Percentiles rank a stretch among this genome's conserved stretches.
Conservation (phyloP, 306 rosid genomes). For the Castanea sativa region DNA sequence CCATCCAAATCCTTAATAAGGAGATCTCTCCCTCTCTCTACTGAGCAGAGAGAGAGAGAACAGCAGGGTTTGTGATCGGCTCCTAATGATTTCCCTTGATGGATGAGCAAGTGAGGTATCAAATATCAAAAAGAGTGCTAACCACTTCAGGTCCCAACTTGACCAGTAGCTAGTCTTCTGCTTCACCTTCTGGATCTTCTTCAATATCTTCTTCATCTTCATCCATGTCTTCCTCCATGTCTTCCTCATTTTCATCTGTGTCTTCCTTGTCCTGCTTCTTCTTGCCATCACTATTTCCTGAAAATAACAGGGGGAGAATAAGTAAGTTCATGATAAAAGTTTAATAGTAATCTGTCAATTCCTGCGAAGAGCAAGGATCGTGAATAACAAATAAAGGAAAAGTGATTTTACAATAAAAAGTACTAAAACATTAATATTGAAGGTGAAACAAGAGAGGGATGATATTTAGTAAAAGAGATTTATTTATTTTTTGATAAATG, state of each 20-base stretch:
- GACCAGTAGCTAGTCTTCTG: constrained; percentile 21
- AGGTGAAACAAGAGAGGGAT: too few species aligned
- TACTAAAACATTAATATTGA: too few species aligned
- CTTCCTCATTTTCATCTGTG: constrained; percentile 14
- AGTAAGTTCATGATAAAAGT: not conserved
- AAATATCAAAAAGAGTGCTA: not conserved
- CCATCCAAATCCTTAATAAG: not conserved
- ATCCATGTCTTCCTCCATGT: constrained; percentile 13
- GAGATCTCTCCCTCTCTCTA: not conserved
- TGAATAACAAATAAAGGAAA: not conserved
- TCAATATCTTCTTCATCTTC: constrained; percentile 17
- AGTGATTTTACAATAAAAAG: too few species aligned
- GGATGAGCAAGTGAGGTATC: not conserved
- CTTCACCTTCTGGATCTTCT: constrained; percentile 25
- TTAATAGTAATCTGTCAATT: not conserved
- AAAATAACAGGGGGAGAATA: constrained; percentile 6
- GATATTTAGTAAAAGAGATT: too few species aligned
- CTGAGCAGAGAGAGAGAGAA: not conserved
- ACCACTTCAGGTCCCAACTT: not conserved
- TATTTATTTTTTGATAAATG: too few species aligned
- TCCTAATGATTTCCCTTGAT: not conserved
- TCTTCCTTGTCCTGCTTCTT: constrained; percentile 29
- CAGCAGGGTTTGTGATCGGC: too few species aligned
- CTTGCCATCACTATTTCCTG: constrained; percentile 49
- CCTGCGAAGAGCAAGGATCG: not conserved